A percentile compares a stretch with the other conserved stretches of the same genome.
Conservation (phyloP, 345 rosid genomes). For the Pistacia atlantica region DNA sequence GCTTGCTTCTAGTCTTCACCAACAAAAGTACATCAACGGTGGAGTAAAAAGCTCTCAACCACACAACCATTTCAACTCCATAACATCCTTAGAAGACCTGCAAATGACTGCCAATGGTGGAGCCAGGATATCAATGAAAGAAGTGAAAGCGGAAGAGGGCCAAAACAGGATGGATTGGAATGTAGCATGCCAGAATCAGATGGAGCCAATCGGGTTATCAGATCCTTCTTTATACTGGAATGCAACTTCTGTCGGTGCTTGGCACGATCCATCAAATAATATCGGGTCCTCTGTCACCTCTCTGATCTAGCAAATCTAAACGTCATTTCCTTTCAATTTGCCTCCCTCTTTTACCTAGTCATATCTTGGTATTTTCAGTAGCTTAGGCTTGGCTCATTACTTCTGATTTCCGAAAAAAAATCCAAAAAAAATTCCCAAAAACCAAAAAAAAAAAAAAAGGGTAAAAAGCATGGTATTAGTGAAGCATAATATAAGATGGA, state of each 20-base stretch:
- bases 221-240: conserved; percentile 69
- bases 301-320: conserved; percentile 51
- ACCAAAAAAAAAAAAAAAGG: background rate
- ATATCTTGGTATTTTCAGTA: conserved; percentile 24
- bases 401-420: conserved; percentile 26
- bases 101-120: conserved; percentile 43
- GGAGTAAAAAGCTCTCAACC: conserved; percentile 35
- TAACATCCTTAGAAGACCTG: conserved; percentile 52
- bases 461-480: conserved; percentile 10
- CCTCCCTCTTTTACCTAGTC: conserved; percentile 49
- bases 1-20: conserved; percentile 57
- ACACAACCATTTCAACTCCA: conserved; percentile 40
- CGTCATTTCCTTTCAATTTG: conserved; percentile 30
- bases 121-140: conserved; percentile 37
- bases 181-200: conserved; percentile 39
- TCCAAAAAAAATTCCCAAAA: background rate
- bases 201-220: conserved; percentile 47
- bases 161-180: conserved; percentile 43
- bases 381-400: conserved; percentile 22
- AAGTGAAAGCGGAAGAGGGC: conserved; percentile 47
- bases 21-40: conserved; percentile 44
- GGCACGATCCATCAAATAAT: conserved; percentile 76
- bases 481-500: conserved; percentile 40
- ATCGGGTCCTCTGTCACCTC: conserved; percentile 78
- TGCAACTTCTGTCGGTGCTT: conserved; percentile 44